phyloP scores from a whole-genome alignment of 768 basidiomycete species.

The Auriscalpium vulgare region DNA sequence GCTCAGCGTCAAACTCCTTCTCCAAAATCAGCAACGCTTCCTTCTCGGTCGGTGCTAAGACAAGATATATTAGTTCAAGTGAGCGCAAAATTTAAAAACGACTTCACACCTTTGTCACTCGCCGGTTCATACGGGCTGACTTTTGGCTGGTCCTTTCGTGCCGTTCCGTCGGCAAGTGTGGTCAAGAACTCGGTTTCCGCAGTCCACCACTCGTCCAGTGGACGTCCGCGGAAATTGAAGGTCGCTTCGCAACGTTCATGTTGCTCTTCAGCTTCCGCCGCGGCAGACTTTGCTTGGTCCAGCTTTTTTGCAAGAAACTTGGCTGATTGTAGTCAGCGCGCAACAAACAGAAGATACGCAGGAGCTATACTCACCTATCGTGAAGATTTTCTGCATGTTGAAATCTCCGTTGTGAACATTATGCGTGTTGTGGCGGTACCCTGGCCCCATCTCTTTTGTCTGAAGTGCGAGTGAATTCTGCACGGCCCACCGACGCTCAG shows the following conservation, averaged over 20 bases:
- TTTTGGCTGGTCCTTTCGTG: no score
- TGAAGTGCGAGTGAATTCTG: not conserved
- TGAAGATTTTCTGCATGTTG: not conserved
- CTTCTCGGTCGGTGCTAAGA: not conserved
- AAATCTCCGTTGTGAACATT: not conserved
- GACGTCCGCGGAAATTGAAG: no score
- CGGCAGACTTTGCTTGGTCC: not conserved
- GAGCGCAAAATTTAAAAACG: no score
- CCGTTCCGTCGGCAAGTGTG: no score
- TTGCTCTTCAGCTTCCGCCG: not conserved
- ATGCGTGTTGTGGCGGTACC: not conserved
- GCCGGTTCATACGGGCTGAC: not conserved
- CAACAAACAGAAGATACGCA: no score
- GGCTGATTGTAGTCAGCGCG: not conserved
- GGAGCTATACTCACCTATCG: not conserved
- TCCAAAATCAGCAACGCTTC: not conserved
- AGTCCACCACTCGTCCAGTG: no score
- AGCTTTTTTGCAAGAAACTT: not conserved
- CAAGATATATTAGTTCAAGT: not conserved
- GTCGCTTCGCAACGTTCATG: no score
- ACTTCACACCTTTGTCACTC: not conserved
- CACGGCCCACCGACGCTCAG: not conserved
- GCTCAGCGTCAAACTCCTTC: not conserved
- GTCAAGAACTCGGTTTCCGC: no score
- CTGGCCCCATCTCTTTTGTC: not conserved